A percentile compares a stretch with the other conserved stretches of the same genome.
Evolutionary conservation across 2,329 filamentous ascomycete species (phyloP).

Genomic region (Penicillium sp.): DNA sequence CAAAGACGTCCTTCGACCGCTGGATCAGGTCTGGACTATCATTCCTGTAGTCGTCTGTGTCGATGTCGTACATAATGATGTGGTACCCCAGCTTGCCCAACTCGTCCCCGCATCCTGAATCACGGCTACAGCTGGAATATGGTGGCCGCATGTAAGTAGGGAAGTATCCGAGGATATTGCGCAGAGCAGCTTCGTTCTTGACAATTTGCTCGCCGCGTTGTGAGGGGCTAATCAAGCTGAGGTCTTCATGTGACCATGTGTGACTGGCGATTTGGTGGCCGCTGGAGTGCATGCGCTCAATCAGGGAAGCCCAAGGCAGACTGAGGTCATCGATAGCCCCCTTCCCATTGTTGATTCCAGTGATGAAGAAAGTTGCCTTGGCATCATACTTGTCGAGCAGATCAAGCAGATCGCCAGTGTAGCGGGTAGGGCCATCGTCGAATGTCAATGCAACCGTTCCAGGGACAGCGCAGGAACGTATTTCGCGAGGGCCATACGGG

Average conservation of each 20-base stretch:
- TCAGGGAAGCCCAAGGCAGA: slow-evolving; percentile 39
- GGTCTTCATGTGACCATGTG: slow-evolving; percentile 51
- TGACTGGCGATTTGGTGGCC: slow-evolving; percentile 53
- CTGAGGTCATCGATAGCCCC: slow-evolving; percentile 44
- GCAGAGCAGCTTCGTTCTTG: slow-evolving; percentile 48
- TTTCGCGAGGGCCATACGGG: slow-evolving; percentile 36
- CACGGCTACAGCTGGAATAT: slow-evolving; percentile 42
- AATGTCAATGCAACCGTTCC: slow-evolving; percentile 64
- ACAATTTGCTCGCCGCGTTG: slow-evolving; percentile 44
- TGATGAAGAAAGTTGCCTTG: slow-evolving; percentile 66
- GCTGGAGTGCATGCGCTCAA: slow-evolving; percentile 42
- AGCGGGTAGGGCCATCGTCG: slow-evolving; percentile 63
- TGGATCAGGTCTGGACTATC: slow-evolving; percentile 38
- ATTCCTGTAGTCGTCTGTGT: slow-evolving; percentile 48
- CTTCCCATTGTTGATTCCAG: slow-evolving; percentile 47
- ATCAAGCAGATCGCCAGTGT: slow-evolving; percentile 60
- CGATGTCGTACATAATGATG: slow-evolving; percentile 46
- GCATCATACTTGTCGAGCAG: slow-evolving; percentile 57
- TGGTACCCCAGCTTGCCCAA: slow-evolving; percentile 50
- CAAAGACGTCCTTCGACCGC: slow-evolving; percentile 41
- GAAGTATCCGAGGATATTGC: slow-evolving; percentile 48
- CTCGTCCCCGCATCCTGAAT: slow-evolving; percentile 41
- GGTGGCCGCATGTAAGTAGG: slow-evolving; percentile 55
- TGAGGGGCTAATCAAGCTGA: slow-evolving; percentile 39
- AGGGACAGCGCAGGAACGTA: slow-evolving; percentile 44